Percentiles rank a stretch among this genome's conserved stretches.
These are phyloP conservation scores for Wickerhamiella occidentalis DNA, from an alignment of 805 yeast genomes.

Conservation along the genomic window DNA sequence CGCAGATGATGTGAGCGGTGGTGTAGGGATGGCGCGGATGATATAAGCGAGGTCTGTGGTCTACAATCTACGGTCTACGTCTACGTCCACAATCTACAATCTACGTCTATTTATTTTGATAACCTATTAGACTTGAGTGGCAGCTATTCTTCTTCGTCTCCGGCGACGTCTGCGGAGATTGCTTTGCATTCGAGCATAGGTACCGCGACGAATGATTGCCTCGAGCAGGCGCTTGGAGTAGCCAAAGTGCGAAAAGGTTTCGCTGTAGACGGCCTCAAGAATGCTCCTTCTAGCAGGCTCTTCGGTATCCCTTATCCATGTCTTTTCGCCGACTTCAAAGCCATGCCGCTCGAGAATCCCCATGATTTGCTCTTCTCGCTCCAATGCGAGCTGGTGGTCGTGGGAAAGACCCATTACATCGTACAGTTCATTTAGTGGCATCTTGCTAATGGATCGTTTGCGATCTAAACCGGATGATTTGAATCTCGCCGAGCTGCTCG, in stretches of 20 bases:
- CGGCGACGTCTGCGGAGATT: slow-evolving; percentile 18
- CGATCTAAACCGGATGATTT: not conserved
- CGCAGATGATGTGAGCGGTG: not conserved
- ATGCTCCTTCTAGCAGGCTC: slow-evolving; percentile 38
- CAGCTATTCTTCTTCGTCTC: slow-evolving; percentile 1
- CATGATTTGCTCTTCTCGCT: slow-evolving; percentile 30
- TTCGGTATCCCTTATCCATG: slow-evolving; percentile 76
- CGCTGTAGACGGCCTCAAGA: slow-evolving; percentile 37
- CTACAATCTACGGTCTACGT: no score
- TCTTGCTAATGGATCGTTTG: slow-evolving; percentile 28
- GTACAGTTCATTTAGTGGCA: slow-evolving; percentile 30
- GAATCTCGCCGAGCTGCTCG: not conserved
- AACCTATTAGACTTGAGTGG: not conserved
- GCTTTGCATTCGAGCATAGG: slow-evolving; percentile 36
- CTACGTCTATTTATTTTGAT: no score
- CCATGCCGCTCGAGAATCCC: slow-evolving; percentile 39
- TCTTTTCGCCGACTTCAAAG: slow-evolving; percentile 61
- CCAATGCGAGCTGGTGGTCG: slow-evolving; percentile 29
- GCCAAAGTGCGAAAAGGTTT: slow-evolving; percentile 39
- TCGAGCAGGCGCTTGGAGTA: slow-evolving; percentile 48
- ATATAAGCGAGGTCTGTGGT: no score
- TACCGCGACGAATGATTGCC: slow-evolving; percentile 66
- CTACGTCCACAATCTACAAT: no score
- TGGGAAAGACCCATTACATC: slow-evolving; percentile 30
- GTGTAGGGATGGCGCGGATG: no score